Percentiles rank a stretch among this genome's conserved stretches.
phyloP scores from a whole-genome alignment of 1,284 basidiomycete genomes.

The Phaffia rhodozyma region DNA sequence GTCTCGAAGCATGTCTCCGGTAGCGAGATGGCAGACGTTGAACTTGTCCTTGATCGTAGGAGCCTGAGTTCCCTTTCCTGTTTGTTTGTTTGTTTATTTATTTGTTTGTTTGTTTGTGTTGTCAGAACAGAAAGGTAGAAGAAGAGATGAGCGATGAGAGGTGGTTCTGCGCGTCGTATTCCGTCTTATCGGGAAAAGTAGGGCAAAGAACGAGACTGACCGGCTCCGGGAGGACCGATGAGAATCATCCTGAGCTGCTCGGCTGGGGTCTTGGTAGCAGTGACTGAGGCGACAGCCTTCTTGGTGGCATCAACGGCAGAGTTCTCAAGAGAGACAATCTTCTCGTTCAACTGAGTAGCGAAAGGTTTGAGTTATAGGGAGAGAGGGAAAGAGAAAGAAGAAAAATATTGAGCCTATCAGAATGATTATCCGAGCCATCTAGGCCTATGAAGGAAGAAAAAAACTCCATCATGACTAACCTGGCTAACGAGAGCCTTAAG shows the following conservation, averaged over 20 bases:
- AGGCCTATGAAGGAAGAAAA: background rate
- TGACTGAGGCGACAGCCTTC: conserved; percentile 24
- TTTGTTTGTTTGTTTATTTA: no score
- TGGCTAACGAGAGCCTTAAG: conserved; percentile 17
- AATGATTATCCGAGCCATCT: background rate
- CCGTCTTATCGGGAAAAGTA: background rate
- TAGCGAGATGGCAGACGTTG: conserved; percentile 94
- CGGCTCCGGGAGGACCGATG: conserved; percentile 91
- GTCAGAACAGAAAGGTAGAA: background rate
- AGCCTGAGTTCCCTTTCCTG: conserved; percentile 96
- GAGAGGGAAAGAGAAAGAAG: background rate
- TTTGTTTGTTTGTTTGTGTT: background rate
- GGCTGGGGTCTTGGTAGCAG: conserved; percentile 44
- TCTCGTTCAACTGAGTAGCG: conserved; percentile 46
- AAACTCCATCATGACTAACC: background rate
- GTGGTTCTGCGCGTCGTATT: background rate
- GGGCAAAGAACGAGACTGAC: conserved; percentile 41
- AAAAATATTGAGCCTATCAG: background rate
- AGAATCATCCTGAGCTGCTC: conserved; percentile 78
- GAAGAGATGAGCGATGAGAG: background rate
- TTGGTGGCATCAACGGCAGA: conserved; percentile 47
- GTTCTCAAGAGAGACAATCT: conserved; percentile 59
- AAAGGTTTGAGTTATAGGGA: background rate
- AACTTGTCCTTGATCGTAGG: conserved; percentile 85
- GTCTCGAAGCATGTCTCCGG: conserved; percentile 95